Percentiles rank a stretch among this genome's conserved stretches.
phyloP scores from a whole-genome alignment of 352 stramenopile genomes.

The Phytophthora aleatoria region DNA sequence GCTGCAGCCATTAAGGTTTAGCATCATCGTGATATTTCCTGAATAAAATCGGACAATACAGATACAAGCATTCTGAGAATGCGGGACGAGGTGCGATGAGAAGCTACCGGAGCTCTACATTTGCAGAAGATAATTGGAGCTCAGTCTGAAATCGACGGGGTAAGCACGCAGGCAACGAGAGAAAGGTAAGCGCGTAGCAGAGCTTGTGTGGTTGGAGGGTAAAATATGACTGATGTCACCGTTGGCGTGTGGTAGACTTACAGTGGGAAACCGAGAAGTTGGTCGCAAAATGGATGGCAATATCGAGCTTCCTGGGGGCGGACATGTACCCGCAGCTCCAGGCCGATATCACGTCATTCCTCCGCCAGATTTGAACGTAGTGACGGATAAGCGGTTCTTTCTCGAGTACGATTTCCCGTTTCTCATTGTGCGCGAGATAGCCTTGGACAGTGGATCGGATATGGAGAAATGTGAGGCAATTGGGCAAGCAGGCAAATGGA shows the following conservation, averaged over 20 bases:
- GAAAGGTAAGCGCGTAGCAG: background rate
- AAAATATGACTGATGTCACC: too few relatives aligned
- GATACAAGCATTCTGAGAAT: background rate
- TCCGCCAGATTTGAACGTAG: conserved; percentile 31
- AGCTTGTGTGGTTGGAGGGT: too few relatives aligned
- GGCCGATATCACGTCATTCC: conserved; percentile 3
- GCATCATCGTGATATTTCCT: too few relatives aligned
- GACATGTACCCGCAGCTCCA: background rate
- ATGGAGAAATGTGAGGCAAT: background rate
- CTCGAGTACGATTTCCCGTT: conserved; percentile 36
- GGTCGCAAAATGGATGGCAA: background rate
- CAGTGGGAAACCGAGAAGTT: background rate
- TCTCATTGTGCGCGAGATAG: conserved; percentile 9
- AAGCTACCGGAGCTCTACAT: too few relatives aligned
- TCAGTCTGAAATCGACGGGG: background rate
- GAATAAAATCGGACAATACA: too few relatives aligned
- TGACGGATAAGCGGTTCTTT: conserved; percentile 18
- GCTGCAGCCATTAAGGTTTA: too few relatives aligned
- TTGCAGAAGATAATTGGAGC: background rate
- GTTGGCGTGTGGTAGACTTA: background rate
- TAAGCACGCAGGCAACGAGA: background rate
- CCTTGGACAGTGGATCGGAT: background rate
- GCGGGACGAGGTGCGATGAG: background rate
- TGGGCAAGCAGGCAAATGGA: background rate
- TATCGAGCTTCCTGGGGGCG: background rate